Conservation (phyloP, 495 filamentous ascomycete genomes). For the Xylaria grammica region DNA sequence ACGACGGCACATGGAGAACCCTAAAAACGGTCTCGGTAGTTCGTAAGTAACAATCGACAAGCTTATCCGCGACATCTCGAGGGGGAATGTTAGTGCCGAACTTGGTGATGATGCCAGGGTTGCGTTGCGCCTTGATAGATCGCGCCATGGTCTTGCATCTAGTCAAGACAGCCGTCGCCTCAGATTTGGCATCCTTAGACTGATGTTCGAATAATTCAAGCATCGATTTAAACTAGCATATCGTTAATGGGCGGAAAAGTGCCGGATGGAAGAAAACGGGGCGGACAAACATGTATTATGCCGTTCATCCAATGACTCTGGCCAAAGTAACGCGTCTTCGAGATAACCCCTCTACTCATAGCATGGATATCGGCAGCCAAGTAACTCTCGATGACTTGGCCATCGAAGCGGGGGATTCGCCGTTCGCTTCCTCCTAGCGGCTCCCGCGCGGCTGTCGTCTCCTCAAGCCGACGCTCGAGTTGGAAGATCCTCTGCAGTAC, state of each 20-base stretch:
- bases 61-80: conserved; percentile 53
- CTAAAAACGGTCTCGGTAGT: conserved; percentile 59
- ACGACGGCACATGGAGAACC: conserved; percentile 57
- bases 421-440: conserved; percentile 30
- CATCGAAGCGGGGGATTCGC: conserved; percentile 37
- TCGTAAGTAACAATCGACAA: conserved; percentile 57
- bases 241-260: conserved; percentile 15
- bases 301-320: conserved; percentile 63
- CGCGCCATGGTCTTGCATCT: conserved; percentile 54
- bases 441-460: conserved; percentile 14
- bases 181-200: conserved; percentile 39
- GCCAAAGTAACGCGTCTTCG: conserved; percentile 60
- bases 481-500: conserved; percentile 31
- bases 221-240: conserved; percentile 46
- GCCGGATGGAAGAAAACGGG: background rate
- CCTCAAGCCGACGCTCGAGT: conserved; percentile 35
- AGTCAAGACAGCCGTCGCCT: conserved; percentile 37
- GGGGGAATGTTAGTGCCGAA: conserved; percentile 43
- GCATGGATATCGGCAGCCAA: conserved; percentile 29
- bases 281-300: conserved; percentile 43
- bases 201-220: conserved; percentile 45
- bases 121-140: conserved; percentile 48
- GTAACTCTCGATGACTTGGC: conserved; percentile 10
- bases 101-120: conserved; percentile 48
- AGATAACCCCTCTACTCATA: conserved; percentile 48